Conservation (phyloP, 1,284 basidiomycete genomes). For the Melampsora larici-populina region DNA sequence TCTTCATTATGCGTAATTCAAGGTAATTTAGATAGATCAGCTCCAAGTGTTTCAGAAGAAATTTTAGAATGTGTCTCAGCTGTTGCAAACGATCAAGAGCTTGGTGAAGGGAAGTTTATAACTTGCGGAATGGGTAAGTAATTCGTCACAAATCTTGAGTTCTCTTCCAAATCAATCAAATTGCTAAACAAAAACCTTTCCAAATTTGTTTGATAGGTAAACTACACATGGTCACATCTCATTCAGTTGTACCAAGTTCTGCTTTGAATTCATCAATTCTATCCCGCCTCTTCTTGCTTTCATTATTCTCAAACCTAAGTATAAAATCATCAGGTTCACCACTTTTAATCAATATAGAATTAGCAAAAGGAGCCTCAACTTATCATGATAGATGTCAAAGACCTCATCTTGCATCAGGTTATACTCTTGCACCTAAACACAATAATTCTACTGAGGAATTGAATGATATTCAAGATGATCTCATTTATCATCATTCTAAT, state of each 20-base stretch:
- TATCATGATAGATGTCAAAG: conserved; percentile 10
- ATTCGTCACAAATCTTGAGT: not conserved
- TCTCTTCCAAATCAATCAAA: not conserved
- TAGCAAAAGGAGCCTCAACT: conserved; percentile 7
- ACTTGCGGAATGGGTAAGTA: no score
- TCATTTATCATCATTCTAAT: no score
- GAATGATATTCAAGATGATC: not conserved
- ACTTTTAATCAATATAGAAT: conserved; percentile 8
- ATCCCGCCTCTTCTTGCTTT: conserved; percentile 39
- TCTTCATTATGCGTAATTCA: no score
- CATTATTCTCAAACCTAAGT: conserved; percentile 28
- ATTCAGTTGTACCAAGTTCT: no score
- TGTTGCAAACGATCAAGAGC: conserved; percentile 19
- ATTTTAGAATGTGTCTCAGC: conserved; percentile 37
- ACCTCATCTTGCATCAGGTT: not conserved
- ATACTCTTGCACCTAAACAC: not conserved
- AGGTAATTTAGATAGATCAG: conserved; percentile 24
- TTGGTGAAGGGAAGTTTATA: conserved; percentile 20
- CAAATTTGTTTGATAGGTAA: conserved; percentile 17
- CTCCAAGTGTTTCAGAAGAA: conserved; percentile 19
- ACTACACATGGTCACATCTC: conserved; percentile 26
- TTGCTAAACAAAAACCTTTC: not conserved
- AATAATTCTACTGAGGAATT: not conserved
- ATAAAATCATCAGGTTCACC: conserved; percentile 41
- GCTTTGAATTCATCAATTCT: no score